Percentiles rank a stretch among this genome's conserved stretches.
Evolutionary conservation across 75 land plant genomes (phyloP).

Genomic region (Selaginella tamariscina): DNA sequence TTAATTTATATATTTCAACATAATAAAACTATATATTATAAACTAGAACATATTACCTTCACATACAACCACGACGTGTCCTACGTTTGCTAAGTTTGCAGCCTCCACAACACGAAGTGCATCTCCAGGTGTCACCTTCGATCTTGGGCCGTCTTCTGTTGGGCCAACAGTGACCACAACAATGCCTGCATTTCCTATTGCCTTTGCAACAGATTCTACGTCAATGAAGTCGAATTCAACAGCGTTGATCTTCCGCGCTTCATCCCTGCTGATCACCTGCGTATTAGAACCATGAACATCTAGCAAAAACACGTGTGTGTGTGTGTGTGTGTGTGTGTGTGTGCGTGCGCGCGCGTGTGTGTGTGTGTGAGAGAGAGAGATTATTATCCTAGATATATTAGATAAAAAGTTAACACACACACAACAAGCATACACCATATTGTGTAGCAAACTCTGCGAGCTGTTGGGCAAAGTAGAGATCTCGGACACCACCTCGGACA

Average conservation of each 20-base stretch:
- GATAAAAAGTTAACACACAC: too few relatives aligned
- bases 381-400: too few relatives aligned
- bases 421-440: too few relatives aligned
- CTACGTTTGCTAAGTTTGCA: conserved; percentile 60
- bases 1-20: too few relatives aligned
- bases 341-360: too few relatives aligned
- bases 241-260: conserved; percentile 63
- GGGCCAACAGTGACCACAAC: conserved; percentile 92
- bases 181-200: conserved; percentile 80
- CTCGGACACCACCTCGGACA: conserved; percentile 85
- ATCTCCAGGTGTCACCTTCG: conserved; percentile 50
- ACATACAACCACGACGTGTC: conserved; percentile 63
- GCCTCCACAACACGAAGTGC: conserved; percentile 68
- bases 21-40: too few relatives aligned
- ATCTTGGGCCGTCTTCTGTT: conserved; percentile 60
- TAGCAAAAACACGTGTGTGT: too few relatives aligned
- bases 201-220: conserved; percentile 71
- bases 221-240: conserved; percentile 58
- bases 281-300: not conserved
- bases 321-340: too few relatives aligned
- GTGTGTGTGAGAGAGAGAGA: too few relatives aligned
- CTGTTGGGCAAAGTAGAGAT: conserved; percentile 72
- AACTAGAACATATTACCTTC: too few relatives aligned
- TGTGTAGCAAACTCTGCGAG: conserved; percentile 72
- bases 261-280: conserved; percentile 64